Evolutionary conservation across 495 filamentous ascomycete genomes (phyloP).

Genomic region (Immersiella caudata): DNA sequence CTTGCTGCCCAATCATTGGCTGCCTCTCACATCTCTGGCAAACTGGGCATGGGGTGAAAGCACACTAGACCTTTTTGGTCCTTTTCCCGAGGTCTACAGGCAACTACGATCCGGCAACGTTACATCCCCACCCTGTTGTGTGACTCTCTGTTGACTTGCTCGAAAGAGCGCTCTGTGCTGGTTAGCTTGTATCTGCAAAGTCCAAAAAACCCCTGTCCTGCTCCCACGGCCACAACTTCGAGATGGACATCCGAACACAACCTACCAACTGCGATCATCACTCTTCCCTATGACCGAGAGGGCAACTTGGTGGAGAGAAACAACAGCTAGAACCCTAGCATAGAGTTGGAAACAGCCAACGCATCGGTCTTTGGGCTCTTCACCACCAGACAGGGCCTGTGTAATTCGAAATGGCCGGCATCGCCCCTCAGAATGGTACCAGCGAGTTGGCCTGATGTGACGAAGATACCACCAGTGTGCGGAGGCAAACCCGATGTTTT

Average conservation of each 20-base stretch:
- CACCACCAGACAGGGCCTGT: neutral
- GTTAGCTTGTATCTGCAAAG: neutral
- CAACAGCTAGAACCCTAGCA: neutral
- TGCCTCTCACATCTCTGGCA: neutral
- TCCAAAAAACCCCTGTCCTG: neutral
- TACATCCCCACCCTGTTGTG: constrained; percentile 25
- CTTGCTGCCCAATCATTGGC: neutral
- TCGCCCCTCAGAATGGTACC: neutral
- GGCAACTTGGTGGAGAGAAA: neutral
- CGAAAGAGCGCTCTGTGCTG: neutral
- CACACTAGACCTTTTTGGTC: constrained; percentile 20
- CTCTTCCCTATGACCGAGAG: neutral
- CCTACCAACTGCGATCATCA: neutral
- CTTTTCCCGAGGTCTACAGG: constrained; percentile 5
- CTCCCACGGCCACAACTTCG: neutral
- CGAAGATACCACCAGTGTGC: neutral
- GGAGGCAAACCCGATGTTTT: constrained; percentile 5
- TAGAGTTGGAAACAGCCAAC: neutral
- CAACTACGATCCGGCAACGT: constrained; percentile 32
- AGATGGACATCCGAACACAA: neutral
- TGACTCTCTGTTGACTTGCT: constrained; percentile 2
- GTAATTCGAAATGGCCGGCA: neutral
- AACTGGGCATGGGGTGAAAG: neutral
- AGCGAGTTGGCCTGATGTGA: neutral
- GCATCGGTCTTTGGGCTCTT: neutral